Conservation (phyloP, 1,284 basidiomycete genomes). For the Somion occarium region DNA sequence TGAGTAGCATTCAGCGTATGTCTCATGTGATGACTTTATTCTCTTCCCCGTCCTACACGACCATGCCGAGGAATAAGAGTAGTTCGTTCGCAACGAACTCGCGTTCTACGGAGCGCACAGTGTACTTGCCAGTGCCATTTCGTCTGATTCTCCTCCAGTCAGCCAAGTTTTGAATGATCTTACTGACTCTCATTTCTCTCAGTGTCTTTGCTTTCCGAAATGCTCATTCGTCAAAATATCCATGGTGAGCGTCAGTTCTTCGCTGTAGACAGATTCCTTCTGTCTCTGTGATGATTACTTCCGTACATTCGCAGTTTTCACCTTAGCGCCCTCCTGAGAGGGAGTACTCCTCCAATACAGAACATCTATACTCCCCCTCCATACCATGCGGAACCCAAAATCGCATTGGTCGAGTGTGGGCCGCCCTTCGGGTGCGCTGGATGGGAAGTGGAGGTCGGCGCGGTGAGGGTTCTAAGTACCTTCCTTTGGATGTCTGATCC, state of each 20-base stretch:
- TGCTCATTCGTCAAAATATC: background rate
- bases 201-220: background rate
- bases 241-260: conserved; percentile 24
- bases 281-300: conserved; percentile 47
- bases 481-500: conserved; percentile 34
- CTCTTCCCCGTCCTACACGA: conserved; percentile 85
- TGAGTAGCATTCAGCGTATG: conserved; percentile 13
- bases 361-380: conserved; percentile 58
- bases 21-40: conserved; percentile 62
- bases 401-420: conserved; percentile 49
- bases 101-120: conserved; percentile 56
- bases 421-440: conserved; percentile 62
- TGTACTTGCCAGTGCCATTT: conserved; percentile 84
- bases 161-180: conserved; percentile 7
- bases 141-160: conserved; percentile 45
- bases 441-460: conserved; percentile 29
- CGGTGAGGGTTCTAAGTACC: conserved; percentile 28
- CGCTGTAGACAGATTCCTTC: conserved; percentile 11
- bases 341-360: conserved; percentile 65
- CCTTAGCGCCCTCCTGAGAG: conserved; percentile 53
- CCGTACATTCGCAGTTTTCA: conserved; percentile 77
- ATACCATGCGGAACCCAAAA: conserved; percentile 59
- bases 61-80: conserved; percentile 71
- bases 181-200: conserved; percentile 8
- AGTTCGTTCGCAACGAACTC: conserved; percentile 69